phyloP scores from a whole-genome alignment of 306 rosid species.

The Purshia tridentata region DNA sequence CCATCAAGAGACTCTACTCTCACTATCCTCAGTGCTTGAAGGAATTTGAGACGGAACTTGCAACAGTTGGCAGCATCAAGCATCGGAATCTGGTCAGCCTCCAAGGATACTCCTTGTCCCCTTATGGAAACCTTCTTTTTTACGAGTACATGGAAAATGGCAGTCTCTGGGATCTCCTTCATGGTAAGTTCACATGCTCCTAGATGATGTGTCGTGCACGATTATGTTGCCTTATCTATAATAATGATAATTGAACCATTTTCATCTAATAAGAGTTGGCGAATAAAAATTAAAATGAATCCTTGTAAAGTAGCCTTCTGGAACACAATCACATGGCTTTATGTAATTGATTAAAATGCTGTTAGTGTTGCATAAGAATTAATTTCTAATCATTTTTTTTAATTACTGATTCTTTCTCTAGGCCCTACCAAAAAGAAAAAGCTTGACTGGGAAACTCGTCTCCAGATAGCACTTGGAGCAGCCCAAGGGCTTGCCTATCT shows the following conservation, averaged over 20 bases:
- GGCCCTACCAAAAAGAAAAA: conserved; percentile 71
- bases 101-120: conserved; percentile 85
- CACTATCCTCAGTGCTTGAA: conserved; percentile 71
- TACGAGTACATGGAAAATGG: conserved; percentile 97
- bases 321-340: not conserved
- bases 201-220: not conserved
- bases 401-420: conserved; percentile 16
- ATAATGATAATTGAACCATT: too few relatives aligned
- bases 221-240: not conserved
- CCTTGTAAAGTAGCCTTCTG: not conserved
- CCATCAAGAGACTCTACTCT: conserved; percentile 80
- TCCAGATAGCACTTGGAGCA: conserved; percentile 84
- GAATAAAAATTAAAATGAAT: too few relatives aligned
- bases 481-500: conserved; percentile 92
- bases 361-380: not conserved
- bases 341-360: not conserved
- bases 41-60: conserved; percentile 88
- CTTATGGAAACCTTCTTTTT: conserved; percentile 87
- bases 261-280: not conserved
- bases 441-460: conserved; percentile 78
- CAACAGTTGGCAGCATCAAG: conserved; percentile 86
- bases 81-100: conserved; percentile 92
- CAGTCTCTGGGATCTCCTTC: conserved; percentile 95
- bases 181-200: conserved; percentile 47
- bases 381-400: not conserved